phyloP scores from a whole-genome alignment of 192 early-diverging fungal genomes.

The Bifiguratus adelaidae region DNA sequence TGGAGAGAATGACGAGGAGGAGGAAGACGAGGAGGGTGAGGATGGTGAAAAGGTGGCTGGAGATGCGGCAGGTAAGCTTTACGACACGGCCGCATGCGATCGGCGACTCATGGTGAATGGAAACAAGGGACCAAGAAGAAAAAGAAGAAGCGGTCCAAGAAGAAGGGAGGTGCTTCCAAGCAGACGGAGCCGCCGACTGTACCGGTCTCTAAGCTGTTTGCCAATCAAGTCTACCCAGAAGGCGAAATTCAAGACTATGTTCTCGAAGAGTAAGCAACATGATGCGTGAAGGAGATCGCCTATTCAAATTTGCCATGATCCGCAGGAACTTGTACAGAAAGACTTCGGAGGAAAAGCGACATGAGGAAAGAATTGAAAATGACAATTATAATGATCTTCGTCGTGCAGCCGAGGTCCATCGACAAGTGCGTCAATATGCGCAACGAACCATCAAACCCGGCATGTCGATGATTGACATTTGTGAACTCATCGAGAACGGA shows the following conservation, averaged over 20 bases:
- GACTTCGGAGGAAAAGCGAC: constrained; percentile 89
- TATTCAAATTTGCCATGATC: background rate
- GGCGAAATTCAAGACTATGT: constrained; percentile 77
- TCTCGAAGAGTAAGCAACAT: background rate
- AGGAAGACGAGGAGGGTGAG: background rate
- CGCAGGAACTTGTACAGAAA: constrained; percentile 74
- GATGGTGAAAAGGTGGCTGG: too few species aligned
- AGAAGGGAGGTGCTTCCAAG: constrained; percentile 22
- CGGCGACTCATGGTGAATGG: too few species aligned
- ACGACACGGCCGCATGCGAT: too few species aligned
- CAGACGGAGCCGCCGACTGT: constrained; percentile 59
- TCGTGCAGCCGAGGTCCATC: constrained; percentile 89
- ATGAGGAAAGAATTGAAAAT: constrained; percentile 59
- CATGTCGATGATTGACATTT: constrained; percentile 89
- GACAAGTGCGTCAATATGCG: constrained; percentile 81
- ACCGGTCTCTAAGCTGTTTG: constrained; percentile 77
- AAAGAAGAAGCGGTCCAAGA: constrained; percentile 59
- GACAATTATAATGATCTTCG: constrained; percentile 76
- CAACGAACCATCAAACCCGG: constrained; percentile 81
- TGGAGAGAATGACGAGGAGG: too few species aligned
- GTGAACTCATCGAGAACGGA: constrained; percentile 90
- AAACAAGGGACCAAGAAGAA: constrained; percentile 46
- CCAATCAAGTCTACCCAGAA: constrained; percentile 63
- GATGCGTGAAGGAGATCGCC: background rate
- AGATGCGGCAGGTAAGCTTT: too few species aligned